phyloP scores from a whole-genome alignment of 2,329 filamentous ascomycete genomes.

The Lizonia empirigonia region DNA sequence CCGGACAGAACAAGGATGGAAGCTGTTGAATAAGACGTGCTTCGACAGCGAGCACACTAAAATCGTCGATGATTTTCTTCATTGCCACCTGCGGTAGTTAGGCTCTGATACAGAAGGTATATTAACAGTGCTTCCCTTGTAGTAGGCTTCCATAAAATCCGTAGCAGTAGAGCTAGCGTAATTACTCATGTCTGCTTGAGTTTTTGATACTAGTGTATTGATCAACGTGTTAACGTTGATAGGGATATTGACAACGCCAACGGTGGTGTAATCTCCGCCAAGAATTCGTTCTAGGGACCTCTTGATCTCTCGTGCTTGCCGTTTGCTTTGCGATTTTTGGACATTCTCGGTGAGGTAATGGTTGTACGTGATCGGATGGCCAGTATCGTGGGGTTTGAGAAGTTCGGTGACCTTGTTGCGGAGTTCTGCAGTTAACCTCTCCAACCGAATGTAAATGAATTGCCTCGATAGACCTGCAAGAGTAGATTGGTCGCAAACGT shows the following conservation, averaged over 20 bases:
- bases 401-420: conserved; percentile 18
- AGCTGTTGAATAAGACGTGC: conserved; percentile 38
- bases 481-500: conserved; percentile 12
- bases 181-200: conserved; percentile 36
- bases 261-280: conserved; percentile 9
- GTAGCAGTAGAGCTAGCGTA: conserved; percentile 37
- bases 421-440: conserved; percentile 7
- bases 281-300: conserved; percentile 18
- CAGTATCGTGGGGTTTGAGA: conserved; percentile 21
- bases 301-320: conserved; percentile 20
- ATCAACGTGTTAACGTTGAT: conserved; percentile 21
- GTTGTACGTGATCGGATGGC: conserved; percentile 46
- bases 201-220: conserved; percentile 15
- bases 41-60: conserved; percentile 49
- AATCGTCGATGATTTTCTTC: conserved; percentile 50
- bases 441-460: conserved; percentile 12
- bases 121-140: conserved; percentile 20
- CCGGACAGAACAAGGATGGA: conserved; percentile 35
- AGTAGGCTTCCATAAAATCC: conserved; percentile 42
- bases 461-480: conserved; percentile 1
- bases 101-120: too few relatives aligned
- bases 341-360: conserved; percentile 46
- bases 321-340: conserved; percentile 35
- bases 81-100: conserved; percentile 45
- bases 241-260: background rate